phyloP scores from a whole-genome alignment of 2,329 filamentous ascomycete species.

The Paraconiothyrium brasiliense region DNA sequence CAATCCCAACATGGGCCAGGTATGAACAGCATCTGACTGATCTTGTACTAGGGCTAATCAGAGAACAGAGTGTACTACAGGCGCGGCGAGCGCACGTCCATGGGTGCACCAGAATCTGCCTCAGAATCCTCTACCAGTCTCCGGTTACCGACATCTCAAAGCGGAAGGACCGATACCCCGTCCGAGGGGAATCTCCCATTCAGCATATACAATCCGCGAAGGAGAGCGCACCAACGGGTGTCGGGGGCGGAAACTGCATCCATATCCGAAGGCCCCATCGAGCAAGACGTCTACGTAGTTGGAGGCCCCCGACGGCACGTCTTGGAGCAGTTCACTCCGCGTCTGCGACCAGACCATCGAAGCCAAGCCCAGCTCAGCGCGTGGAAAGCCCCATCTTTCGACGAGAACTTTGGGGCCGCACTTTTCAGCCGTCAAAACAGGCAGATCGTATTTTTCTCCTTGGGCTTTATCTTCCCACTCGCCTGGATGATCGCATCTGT shows the following conservation, averaged over 20 bases:
- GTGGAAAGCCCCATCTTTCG: slow-evolving; percentile 78
- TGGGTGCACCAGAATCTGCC: slow-evolving; percentile 43
- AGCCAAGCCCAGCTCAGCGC: slow-evolving; percentile 63
- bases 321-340: slow-evolving; percentile 45
- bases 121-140: slow-evolving; percentile 43
- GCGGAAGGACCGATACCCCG: slow-evolving; percentile 47
- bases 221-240: slow-evolving; percentile 44
- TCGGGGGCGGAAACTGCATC: slow-evolving; percentile 43
- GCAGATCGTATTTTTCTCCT: slow-evolving; percentile 77
- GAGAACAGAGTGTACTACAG: slow-evolving; percentile 47
- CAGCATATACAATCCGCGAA: slow-evolving; percentile 50
- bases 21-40: slow-evolving; percentile 21
- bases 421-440: slow-evolving; percentile 73
- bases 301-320: slow-evolving; percentile 39
- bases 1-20: slow-evolving; percentile 52
- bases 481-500: slow-evolving; percentile 82
- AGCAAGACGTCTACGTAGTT: slow-evolving; percentile 41
- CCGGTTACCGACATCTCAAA: slow-evolving; percentile 45
- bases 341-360: slow-evolving; percentile 52
- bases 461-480: slow-evolving; percentile 81
- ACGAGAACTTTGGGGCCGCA: slow-evolving; percentile 69
- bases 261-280: slow-evolving; percentile 38
- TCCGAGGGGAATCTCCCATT: slow-evolving; percentile 50
- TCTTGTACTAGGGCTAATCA: slow-evolving; percentile 22
- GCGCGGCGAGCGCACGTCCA: slow-evolving; percentile 46